Base-by-base conservation (phyloP, 2,329 filamentous ascomycete genomes). In the Aspergillus fijiensis region DNA sequence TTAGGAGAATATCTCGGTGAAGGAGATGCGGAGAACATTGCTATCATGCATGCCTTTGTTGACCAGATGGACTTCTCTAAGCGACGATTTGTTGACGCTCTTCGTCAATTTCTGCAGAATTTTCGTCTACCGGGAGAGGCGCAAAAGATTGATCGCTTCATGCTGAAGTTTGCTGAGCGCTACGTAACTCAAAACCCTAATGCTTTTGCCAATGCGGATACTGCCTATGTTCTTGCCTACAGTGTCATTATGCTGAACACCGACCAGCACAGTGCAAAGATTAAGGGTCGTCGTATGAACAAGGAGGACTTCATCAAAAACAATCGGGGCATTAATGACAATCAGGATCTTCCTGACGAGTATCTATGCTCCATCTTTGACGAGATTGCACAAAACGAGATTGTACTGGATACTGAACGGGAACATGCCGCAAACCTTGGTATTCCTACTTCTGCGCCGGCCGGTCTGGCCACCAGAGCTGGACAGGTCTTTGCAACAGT, bases 281-380 rank as follows among this genome's bases (percentile, higher is more conserved):
- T 99, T 69, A 89, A 87, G 71, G 82, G 82, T 1, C 87, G 85
- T 67, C 88, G 92, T 56, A 99, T 99, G 95, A 96, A 89, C 27
- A 92, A 92, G 65, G 90, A 96, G 63, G 96, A 99, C 67, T 99
- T 99, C 72, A 96, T 99, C 81, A 97, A 96, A 81, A 99, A 99
- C 78, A 99, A 99, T 76, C 84, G 95, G 29, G 95, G 95, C 60
- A 99, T 99, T 81, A 98, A 99, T 77, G 95, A 99, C 77, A 94
- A 91, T 67, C 90, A 92, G 31, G 91, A 98, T 79, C 79, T 99
- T 61, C 95, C 96, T 0, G 88, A 96, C 53, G 95, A 99, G 42
- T 99, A 99, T 71, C 86, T 99, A 2, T 83, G 86, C 29, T 86
- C 84, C 5, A 98, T 99, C 57, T 99, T 89, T 67, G 94, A 99